phyloP scores from a whole-genome alignment of 2,329 filamentous ascomycete species.

The Cercospora sp. region DNA sequence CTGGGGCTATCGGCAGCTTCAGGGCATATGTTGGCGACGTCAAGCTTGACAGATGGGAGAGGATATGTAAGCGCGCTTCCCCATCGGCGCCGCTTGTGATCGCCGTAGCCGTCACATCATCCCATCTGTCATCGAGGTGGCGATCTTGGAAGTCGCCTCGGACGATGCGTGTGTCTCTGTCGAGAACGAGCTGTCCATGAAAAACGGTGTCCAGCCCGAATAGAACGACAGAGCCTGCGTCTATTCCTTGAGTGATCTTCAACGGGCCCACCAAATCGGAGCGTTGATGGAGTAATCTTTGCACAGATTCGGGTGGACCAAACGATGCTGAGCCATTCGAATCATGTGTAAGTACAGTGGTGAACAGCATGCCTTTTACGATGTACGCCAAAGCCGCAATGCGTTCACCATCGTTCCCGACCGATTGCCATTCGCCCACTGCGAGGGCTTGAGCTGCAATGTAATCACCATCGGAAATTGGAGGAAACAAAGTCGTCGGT shows the following conservation, averaged over 20 bases:
- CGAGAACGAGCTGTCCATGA: constrained; percentile 26
- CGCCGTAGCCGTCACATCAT: constrained; percentile 42
- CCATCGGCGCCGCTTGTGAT: constrained; percentile 25
- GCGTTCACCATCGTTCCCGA: not conserved
- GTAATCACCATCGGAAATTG: not conserved
- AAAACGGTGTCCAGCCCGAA: constrained; percentile 37
- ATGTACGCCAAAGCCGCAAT: constrained; percentile 20
- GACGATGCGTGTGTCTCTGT: not conserved
- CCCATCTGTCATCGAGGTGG: constrained; percentile 46
- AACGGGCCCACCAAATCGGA: constrained; percentile 26
- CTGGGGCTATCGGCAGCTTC: constrained; percentile 30
- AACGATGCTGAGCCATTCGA: not conserved
- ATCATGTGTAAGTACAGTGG: not conserved
- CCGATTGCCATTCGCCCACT: constrained; percentile 16
- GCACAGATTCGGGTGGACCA: not conserved
- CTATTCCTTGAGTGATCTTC: constrained; percentile 22
- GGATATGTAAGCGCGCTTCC: constrained; percentile 38
- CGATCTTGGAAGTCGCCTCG: constrained; percentile 26
- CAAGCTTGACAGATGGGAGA: constrained; percentile 41
- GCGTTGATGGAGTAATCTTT: constrained; percentile 8
- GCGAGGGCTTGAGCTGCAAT: constrained; percentile 15
- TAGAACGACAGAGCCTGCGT: constrained; percentile 31
- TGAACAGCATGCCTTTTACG: constrained; percentile 19
- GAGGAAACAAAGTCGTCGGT: not conserved
- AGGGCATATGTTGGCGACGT: constrained; percentile 38